Evolutionary conservation across 345 rosid genomes (phyloP), one percentile per base, ranked within the genome.

Genomic region (Eucalyptus erythrocorys): DNA sequence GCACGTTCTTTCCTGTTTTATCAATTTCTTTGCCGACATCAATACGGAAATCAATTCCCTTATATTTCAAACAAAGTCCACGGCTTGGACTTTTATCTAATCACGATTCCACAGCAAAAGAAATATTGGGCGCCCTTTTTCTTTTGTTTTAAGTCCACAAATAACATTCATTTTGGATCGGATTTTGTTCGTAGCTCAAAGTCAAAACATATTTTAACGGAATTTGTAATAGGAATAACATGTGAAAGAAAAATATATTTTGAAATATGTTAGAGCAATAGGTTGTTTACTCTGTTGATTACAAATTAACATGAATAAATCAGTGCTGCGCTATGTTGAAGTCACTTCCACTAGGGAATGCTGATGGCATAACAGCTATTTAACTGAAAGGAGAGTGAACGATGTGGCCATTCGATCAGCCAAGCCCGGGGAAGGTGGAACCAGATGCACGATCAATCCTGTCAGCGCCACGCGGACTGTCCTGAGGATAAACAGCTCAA

Each of bases 201-300:
- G 0, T 49, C 7, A 1, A 50, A 50, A 50, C 1, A 16, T 6
- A 50, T 50, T 50, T 50, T 49, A 0, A 50, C 3, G 1, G 1
- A 21, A 53, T 53, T 2, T 53, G 21, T 53, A 2, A 0, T 21
- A 53, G 27, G 11, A 2, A 53, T 53, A 27, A 4, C 1, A 8
- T 8, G 59, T 53, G 27, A 53, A 53, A 22, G 59, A 53, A 21
- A 51, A 9, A 53, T 3, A 8, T 7, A 21, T 53, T 53, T 22
- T 2, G 11, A 19, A 21, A 53, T 53, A 53, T 5, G 27, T 22
- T 53, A 22, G 24, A 22, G 59, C 26, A 53, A 53, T 53, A 53
- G 27, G 59, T 8, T 53, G 1, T 53, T 53, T 19, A 21, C 11
- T 53, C 11, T 53, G 27, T 22, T 22, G 26, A 55, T 21, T 55